Evolutionary conservation across 208 protist genomes (phyloP).

Genomic region (Kentomonas sorsogonicus): DNA sequence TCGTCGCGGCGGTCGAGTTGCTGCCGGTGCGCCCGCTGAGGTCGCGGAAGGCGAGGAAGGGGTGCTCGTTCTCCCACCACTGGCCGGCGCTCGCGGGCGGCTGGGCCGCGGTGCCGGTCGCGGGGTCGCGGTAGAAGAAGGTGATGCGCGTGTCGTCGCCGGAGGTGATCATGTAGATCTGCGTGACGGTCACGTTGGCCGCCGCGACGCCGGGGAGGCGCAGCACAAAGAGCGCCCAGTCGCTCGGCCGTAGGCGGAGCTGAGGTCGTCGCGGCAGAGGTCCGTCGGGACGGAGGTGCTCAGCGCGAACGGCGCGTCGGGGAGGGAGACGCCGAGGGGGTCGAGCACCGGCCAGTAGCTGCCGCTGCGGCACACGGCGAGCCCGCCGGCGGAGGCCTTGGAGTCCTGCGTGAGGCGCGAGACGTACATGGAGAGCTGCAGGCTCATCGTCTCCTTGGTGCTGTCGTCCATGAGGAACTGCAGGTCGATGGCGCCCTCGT

Average conservation of each 20-base stretch:
- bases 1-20: slow-evolving; percentile 23
- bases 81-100: slow-evolving; percentile 24
- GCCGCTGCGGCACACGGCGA: slow-evolving; percentile 60
- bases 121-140: slow-evolving; percentile 54
- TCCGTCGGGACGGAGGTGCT: slow-evolving; percentile 18
- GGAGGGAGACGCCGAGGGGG: slow-evolving; percentile 64
- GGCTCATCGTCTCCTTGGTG: slow-evolving; percentile 24
- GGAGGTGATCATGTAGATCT: slow-evolving; percentile 39
- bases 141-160: slow-evolving; percentile 45
- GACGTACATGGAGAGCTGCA: slow-evolving; percentile 68
- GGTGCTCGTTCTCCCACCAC: slow-evolving; percentile 71
- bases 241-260: slow-evolving; percentile 74
- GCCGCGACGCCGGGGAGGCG: slow-evolving; percentile 33
- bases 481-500: slow-evolving; percentile 50
- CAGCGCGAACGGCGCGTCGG: slow-evolving; percentile 53
- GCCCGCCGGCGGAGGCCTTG: slow-evolving; percentile 24
- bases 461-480: slow-evolving; percentile 62
- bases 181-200: slow-evolving; percentile 36
- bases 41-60: slow-evolving; percentile 75
- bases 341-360: slow-evolving; percentile 80
- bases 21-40: slow-evolving; percentile 31
- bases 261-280: slow-evolving; percentile 68
- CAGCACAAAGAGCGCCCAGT: slow-evolving; percentile 72
- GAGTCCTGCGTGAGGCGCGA: slow-evolving; percentile 51
- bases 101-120: slow-evolving; percentile 25